Evolutionary conservation across 768 basidiomycete species (phyloP), one percentile per base, ranked within the genome.

Genomic region (Trametes cinnabarina): DNA sequence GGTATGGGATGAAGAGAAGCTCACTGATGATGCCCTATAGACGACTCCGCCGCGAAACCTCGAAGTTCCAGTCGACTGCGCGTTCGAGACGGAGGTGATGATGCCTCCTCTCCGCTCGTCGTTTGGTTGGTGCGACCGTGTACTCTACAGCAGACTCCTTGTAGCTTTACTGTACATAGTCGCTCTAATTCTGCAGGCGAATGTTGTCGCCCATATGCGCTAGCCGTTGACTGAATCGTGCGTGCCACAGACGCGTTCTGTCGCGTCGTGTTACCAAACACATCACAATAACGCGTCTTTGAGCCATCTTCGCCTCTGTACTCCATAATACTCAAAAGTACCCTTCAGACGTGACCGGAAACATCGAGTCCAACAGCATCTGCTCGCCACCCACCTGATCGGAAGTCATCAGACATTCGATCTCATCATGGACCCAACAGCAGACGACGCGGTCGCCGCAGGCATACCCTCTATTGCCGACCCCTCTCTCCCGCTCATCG

Each of bases 31-130:
- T 32, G 52, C 48, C 26, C 65, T 39, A 8, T 39, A 86, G 84
- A 62, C 85, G 84, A 7, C 67, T 86, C 61, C 80, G 85, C 32
- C 73, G 84, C 68, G 84, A 86, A 66, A 86, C 84, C 23, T 85
- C 84, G 20, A 85, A 85, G 60, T 86, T 86, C 67, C 84, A 86
- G 69, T 82, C 66, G 30, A 57, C 60, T 3, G 55, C 50, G 5
- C 60, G 60, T 15, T 61, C 60, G 30, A 56, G 60, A 44, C 62
- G 69, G 30, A 63, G 69, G 47, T 55, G 59, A 55, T 28, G 10
- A 22, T 46, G 37, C 28, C 40, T 32, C 4, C 11, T 17, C n/a
- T 30, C 14, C 11, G n/a, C 20, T 9, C 20, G 9, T 4, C 14
- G 23, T n/a, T 47, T 14, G 23, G 37, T 19, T 2, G n/a, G 46